phyloP scores from a whole-genome alignment of 495 filamentous ascomycete species.

The Aspergillus campestris region DNA sequence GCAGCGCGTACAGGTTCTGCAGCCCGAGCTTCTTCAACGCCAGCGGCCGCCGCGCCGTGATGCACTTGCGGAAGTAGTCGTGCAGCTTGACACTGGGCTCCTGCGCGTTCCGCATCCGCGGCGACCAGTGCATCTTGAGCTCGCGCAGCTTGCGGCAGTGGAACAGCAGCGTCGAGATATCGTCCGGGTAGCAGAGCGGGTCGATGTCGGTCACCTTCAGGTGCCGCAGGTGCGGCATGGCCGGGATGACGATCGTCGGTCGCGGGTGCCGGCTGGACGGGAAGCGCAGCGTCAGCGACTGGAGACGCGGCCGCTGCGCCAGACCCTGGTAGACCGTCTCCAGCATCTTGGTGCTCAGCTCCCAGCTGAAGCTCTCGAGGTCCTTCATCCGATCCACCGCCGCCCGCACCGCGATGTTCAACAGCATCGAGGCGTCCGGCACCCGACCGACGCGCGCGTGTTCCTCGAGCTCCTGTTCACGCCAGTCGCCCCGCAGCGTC shows the following conservation, averaged over 20 bases:
- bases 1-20: constrained; percentile 50
- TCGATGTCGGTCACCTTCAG: constrained; percentile 53
- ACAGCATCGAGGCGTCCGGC: constrained; percentile 55
- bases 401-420: constrained; percentile 50
- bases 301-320: constrained; percentile 39
- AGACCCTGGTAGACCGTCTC: constrained; percentile 51
- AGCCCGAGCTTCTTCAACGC: constrained; percentile 40
- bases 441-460: constrained; percentile 48
- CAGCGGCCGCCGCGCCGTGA: constrained; percentile 35
- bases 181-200: constrained; percentile 57
- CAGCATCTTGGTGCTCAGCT: constrained; percentile 55
- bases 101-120: constrained; percentile 50
- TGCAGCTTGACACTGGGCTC: constrained; percentile 48
- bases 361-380: constrained; percentile 52
- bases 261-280: constrained; percentile 48
- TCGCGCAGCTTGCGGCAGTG: constrained; percentile 45
- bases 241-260: constrained; percentile 49
- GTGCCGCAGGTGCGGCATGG: constrained; percentile 45
- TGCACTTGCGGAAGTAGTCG: constrained; percentile 49
- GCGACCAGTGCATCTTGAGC: constrained; percentile 51
- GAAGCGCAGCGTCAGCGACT: constrained; percentile 46
- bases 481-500: constrained; percentile 49
- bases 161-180: constrained; percentile 48
- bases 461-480: constrained; percentile 48
- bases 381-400: constrained; percentile 51